Evolutionary conservation across 1,139 yeast genomes (phyloP), one percentile per base, ranked within the genome.

Genomic region (Suhomyces kunorum): DNA sequence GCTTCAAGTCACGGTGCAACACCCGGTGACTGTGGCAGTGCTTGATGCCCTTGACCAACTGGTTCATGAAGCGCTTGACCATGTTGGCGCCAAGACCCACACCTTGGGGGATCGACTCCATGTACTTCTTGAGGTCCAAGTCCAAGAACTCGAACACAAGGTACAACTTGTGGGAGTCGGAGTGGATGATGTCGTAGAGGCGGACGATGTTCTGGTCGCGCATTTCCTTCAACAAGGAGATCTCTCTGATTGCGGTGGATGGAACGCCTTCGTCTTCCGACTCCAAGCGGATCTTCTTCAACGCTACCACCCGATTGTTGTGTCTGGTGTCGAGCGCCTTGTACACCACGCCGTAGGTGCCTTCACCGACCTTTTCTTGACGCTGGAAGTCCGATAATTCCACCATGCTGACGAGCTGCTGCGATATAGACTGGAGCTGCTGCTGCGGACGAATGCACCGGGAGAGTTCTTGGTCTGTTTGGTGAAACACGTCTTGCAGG

Each of bases 191-290:
- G 62, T 94, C 96, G 61, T 85, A 88, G 38, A 94, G 72, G 37
- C 95, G 74, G 28, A 92, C 97, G 49, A 92, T 90, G 64, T 90
- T 89, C 53, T 87, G 95, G 63, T 92, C 95, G 48, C 87, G 79
- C 76, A 92, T 78, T 64, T 94, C 98, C 64, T 92, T 92, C 53
- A 92, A 73, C 35, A 94, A 75, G 1, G 98, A 90, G 52, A 92
- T 92, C 63, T 92, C 99, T 51, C 99, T 78, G 47, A 92, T 92
- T 2, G 99, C 98, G 0, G 99, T 94, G 14, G 96, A 87, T 5
- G 98, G 98, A 25, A 92, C 98, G 30, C 99, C 99, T 65, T 92
- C 98, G 64, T 90, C 98, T 64, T 94, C 98, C 33, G 95, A 88
- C 60, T 94, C 99, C 42, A 94, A 73, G 44, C 98, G 78, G 63